Conservation (phyloP, 2,329 filamentous ascomycete genomes). For the Cordyceps cateniannulata region DNA sequence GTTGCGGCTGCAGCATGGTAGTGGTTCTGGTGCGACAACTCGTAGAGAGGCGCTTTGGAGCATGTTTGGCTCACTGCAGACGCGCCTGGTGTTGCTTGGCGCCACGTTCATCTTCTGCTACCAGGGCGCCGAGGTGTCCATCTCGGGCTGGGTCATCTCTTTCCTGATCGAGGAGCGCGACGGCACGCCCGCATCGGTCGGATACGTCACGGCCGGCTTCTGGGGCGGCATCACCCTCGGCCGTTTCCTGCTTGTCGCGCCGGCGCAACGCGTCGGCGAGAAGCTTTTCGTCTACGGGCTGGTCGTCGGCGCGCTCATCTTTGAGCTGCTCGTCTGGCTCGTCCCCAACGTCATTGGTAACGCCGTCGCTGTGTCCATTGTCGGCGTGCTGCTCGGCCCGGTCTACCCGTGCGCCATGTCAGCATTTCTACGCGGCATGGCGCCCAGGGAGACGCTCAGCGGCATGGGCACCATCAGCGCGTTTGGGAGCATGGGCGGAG, state of each 20-base stretch:
- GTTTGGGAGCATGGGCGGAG: slow-evolving; percentile 63
- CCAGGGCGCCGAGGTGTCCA: slow-evolving; percentile 76
- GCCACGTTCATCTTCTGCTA: slow-evolving; percentile 81
- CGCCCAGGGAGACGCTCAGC: slow-evolving; percentile 52
- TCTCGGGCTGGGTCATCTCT: slow-evolving; percentile 81
- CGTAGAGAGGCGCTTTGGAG: slow-evolving; percentile 27
- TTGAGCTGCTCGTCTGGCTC: slow-evolving; percentile 73
- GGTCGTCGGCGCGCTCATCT: slow-evolving; percentile 53
- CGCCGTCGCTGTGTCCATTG: slow-evolving; percentile 59
- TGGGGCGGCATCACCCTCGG: slow-evolving; percentile 71
- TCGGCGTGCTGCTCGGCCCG: slow-evolving; percentile 71
- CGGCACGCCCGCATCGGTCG: slow-evolving; percentile 63
- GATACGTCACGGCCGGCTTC: slow-evolving; percentile 71
- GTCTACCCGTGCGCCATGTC: slow-evolving; percentile 69
- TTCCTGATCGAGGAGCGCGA: slow-evolving; percentile 69
- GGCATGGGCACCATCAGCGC: slow-evolving; percentile 62
- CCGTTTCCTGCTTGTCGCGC: slow-evolving; percentile 62
- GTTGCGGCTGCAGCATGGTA: slow-evolving; percentile 27
- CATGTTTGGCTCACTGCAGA: slow-evolving; percentile 42
- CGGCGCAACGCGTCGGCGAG: slow-evolving; percentile 64
- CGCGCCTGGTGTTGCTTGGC: slow-evolving; percentile 62
- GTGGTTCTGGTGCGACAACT: slow-evolving; percentile 14
- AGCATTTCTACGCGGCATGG: slow-evolving; percentile 56
- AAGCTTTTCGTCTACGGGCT: slow-evolving; percentile 60
- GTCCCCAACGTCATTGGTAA: slow-evolving; percentile 69